Evolutionary conservation across 2,329 filamentous ascomycete species (phyloP).

Genomic region (Colletotrichum magnum): DNA sequence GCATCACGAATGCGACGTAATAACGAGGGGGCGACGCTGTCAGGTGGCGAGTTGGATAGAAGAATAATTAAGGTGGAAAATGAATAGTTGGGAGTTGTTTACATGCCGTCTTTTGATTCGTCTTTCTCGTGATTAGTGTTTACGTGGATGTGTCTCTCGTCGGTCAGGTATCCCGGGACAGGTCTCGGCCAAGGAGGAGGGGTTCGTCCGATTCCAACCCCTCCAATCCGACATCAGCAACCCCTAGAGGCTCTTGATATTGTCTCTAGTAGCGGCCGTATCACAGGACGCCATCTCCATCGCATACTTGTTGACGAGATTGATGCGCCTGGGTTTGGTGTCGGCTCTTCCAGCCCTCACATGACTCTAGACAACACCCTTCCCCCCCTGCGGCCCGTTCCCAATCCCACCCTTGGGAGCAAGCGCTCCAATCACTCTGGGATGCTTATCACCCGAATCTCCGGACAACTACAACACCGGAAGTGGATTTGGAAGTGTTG

Average conservation of each 20-base stretch:
- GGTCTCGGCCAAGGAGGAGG: background rate
- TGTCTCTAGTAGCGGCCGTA: slow-evolving; percentile 10
- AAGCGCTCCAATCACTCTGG: slow-evolving; percentile 25
- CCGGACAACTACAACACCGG: slow-evolving; percentile 1
- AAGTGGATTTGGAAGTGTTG: no score
- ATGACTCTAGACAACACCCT: no score
- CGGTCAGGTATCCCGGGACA: no score
- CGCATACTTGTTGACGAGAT: background rate
- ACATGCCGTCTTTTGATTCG: no score
- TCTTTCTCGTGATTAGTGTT: no score
- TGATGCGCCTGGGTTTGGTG: no score
- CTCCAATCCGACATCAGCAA: background rate
- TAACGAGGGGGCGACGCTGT: background rate
- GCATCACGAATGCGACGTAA: slow-evolving; percentile 22
- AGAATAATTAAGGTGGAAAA: slow-evolving; percentile 10
- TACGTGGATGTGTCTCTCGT: no score
- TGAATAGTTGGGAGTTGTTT: background rate
- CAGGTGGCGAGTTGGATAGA: background rate
- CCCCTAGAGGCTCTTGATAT: background rate
- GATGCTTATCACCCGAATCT: background rate
- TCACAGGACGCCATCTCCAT: background rate
- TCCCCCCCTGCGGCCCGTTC: background rate
- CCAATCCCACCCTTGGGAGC: background rate
- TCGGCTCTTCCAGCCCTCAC: no score
- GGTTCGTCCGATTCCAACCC: background rate